Conservation (phyloP, 2,329 filamentous ascomycete species). For the Camptophora hylomeconis region DNA sequence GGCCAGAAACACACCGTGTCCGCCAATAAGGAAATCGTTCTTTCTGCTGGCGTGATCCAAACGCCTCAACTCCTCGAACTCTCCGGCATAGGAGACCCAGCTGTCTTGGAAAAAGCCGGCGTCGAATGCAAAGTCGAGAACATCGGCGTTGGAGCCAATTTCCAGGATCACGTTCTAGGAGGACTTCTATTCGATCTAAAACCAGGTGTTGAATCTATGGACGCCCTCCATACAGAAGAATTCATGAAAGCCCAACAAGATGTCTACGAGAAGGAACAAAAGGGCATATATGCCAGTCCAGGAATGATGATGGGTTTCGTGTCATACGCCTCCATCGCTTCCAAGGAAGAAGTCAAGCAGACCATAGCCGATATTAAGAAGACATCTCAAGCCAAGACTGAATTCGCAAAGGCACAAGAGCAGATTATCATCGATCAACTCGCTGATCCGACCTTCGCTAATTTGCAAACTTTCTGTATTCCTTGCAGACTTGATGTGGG, state of each 20-base stretch:
- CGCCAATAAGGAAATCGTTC: slow-evolving; percentile 38
- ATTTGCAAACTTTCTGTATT: slow-evolving; percentile 15
- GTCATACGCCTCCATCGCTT: slow-evolving; percentile 23
- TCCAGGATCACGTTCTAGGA: slow-evolving; percentile 34
- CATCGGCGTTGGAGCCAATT: slow-evolving; percentile 35
- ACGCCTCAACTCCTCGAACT: slow-evolving; percentile 49
- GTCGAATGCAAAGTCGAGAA: slow-evolving; percentile 33
- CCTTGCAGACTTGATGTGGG: slow-evolving; percentile 12
- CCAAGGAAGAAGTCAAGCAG: slow-evolving; percentile 20
- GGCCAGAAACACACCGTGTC: slow-evolving; percentile 24
- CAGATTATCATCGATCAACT: slow-evolving; percentile 24
- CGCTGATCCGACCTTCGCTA: slow-evolving; percentile 10
- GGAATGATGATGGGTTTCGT: slow-evolving; percentile 26
- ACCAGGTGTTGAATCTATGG: slow-evolving; percentile 14
- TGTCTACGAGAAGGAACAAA: slow-evolving; percentile 19
- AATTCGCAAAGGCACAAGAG: slow-evolving; percentile 24
- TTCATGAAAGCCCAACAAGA: slow-evolving; percentile 23
- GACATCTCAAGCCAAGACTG: slow-evolving; percentile 22
- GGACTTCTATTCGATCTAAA: slow-evolving; percentile 8
- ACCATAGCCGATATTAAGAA: slow-evolving; percentile 20
- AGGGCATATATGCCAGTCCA: slow-evolving; percentile 21
- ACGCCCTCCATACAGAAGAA: slow-evolving; percentile 20
- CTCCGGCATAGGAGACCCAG: slow-evolving; percentile 43
- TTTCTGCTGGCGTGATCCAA: slow-evolving; percentile 45
- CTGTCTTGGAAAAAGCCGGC: slow-evolving; percentile 28